Conservation (phyloP, 2,329 filamentous ascomycete genomes). For the Pezicula radicicola region DNA sequence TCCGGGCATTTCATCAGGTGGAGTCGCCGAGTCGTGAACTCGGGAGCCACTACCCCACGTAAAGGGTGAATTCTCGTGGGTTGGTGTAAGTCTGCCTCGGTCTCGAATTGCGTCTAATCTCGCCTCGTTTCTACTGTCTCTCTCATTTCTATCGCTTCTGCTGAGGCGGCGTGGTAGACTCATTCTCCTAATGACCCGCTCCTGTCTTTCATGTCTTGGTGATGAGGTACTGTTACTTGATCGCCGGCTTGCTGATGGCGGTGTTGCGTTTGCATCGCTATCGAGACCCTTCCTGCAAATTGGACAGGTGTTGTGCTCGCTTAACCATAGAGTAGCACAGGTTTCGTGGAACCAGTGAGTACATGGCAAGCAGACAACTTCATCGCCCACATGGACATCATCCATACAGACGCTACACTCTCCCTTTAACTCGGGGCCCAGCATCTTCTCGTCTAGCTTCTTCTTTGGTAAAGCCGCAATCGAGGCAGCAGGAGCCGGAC, state of each 20-base stretch:
- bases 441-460: conserved; percentile 66
- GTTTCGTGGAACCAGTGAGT: conserved; percentile 89
- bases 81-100: conserved; percentile 13
- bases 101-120: conserved; percentile 24
- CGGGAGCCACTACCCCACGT: not conserved
- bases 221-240: conserved; percentile 8
- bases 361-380: conserved; percentile 78
- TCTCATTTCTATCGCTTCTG: conserved; percentile 8
- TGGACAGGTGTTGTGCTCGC: conserved; percentile 90
- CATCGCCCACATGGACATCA: conserved; percentile 67
- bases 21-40: not conserved
- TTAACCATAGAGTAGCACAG: conserved; percentile 81
- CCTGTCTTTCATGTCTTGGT: conserved; percentile 14
- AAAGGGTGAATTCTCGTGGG: conserved; percentile 7
- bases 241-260: conserved; percentile 9
- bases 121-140: conserved; percentile 20
- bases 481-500: conserved; percentile 73
- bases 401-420: conserved; percentile 98
- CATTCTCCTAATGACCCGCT: conserved; percentile 13
- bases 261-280: conserved; percentile 7
- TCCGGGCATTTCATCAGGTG: conserved; percentile 1
- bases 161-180: conserved; percentile 9
- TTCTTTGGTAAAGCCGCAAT: conserved; percentile 73
- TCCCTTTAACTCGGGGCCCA: conserved; percentile 60
- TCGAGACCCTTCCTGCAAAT: conserved; percentile 58